phyloP scores from a whole-genome alignment of 495 filamentous ascomycete species.

The Neurospora sp. region DNA sequence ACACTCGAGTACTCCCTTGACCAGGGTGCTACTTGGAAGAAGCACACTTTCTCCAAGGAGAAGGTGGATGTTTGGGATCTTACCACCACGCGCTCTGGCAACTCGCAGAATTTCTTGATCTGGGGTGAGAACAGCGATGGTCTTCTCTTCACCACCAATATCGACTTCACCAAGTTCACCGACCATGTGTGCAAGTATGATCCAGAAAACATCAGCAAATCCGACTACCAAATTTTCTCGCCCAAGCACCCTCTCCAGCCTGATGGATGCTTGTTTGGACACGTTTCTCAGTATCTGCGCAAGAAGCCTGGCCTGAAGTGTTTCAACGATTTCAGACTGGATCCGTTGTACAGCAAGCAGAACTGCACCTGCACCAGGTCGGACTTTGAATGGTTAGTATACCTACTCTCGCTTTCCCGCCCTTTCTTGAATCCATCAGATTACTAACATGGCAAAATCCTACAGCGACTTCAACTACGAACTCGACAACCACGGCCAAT shows the following conservation, averaged over 20 bases:
- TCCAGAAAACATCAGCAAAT: constrained; percentile 47
- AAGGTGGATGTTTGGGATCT: constrained; percentile 65
- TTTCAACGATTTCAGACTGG: constrained; percentile 63
- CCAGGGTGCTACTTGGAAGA: constrained; percentile 64
- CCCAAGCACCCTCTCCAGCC: constrained; percentile 68
- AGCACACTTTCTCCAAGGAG: constrained; percentile 60
- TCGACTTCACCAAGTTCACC: constrained; percentile 78
- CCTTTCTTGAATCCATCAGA: neutral
- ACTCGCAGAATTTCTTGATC: constrained; percentile 77
- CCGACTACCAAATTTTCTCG: constrained; percentile 73
- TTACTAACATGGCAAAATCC: neutral
- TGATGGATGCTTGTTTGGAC: constrained; percentile 83
- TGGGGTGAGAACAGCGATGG: constrained; percentile 58
- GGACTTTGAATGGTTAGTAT: constrained; percentile 90
- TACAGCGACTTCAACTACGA: constrained; percentile 89
- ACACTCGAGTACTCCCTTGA: constrained; percentile 67
- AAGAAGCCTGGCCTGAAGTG: constrained; percentile 67
- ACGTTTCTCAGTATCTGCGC: constrained; percentile 79
- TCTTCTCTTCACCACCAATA: constrained; percentile 57
- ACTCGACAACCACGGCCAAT: constrained; percentile 61
- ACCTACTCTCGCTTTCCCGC: neutral
- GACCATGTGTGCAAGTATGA: constrained; percentile 58
- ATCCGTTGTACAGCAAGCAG: constrained; percentile 51
- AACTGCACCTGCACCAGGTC: constrained; percentile 74
- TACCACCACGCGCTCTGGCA: constrained; percentile 80